Evolutionary conservation across 108 stramenopile species (phyloP).

Genomic region (Discostella stelligeroides): DNA sequence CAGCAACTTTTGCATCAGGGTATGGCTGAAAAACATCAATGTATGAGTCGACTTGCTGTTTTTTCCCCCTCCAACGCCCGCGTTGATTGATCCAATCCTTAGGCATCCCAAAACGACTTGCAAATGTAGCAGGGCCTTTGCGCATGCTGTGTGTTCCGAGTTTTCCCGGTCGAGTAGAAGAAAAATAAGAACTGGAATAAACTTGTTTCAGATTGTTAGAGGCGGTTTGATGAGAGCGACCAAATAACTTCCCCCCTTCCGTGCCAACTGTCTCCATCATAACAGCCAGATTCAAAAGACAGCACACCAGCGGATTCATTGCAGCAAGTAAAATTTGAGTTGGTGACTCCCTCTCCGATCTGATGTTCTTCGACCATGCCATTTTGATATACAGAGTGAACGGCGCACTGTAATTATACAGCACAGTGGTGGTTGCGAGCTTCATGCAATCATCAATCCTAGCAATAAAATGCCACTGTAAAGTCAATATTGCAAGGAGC

Average conservation of each 20-base stretch:
- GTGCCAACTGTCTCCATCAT: no score
- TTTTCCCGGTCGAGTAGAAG: neutral
- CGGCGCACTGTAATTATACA: neutral
- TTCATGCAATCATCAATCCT: slow-evolving; percentile 9
- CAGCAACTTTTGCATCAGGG: slow-evolving; percentile 10
- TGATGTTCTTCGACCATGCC: slow-evolving; percentile 14
- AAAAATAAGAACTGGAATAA: slow-evolving; percentile 6
- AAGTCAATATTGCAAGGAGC: neutral
- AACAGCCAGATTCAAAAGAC: slow-evolving; percentile 8
- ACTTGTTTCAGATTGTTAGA: no score
- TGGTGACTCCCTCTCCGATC: no score
- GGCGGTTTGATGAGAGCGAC: no score
- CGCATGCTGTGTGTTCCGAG: no score
- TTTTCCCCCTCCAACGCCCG: neutral
- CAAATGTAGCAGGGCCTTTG: slow-evolving; percentile 16
- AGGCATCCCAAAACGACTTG: neutral
- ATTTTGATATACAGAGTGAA: slow-evolving; percentile 5
- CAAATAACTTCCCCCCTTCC: no score
- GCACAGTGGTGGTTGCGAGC: slow-evolving; percentile 3
- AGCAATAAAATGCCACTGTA: slow-evolving; percentile 15
- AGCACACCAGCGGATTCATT: slow-evolving; percentile 15
- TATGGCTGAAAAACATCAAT: slow-evolving; percentile 8
- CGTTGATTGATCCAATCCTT: neutral
- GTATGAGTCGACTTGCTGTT: slow-evolving; percentile 4
- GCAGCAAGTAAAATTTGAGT: slow-evolving; percentile 18